Conservation (phyloP, 2,329 filamentous ascomycete genomes). For the Talaromyces amestolkiae region DNA sequence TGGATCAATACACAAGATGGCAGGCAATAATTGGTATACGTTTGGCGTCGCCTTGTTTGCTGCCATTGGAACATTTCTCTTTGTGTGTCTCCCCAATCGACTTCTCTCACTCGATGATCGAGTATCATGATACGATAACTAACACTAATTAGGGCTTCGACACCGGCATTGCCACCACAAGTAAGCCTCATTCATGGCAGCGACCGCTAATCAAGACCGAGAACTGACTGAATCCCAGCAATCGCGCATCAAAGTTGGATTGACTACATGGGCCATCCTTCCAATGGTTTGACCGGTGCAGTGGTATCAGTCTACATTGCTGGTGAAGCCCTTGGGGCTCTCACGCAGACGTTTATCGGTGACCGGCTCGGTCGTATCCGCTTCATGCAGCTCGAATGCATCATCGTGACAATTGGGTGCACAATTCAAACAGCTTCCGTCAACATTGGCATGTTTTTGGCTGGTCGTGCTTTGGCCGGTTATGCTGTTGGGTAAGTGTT, state of each 20-base stretch:
- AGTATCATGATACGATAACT: conserved; percentile 5
- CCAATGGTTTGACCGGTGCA: conserved; percentile 55
- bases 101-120: not conserved
- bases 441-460: conserved; percentile 56
- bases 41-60: conserved; percentile 56
- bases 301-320: conserved; percentile 60
- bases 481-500: conserved; percentile 45
- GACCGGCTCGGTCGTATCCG: conserved; percentile 55
- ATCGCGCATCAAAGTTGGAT: conserved; percentile 62
- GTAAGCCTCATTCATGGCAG: conserved; percentile 30
- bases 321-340: conserved; percentile 56
- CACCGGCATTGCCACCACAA: conserved; percentile 60
- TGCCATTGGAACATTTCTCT: conserved; percentile 59
- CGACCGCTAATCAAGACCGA: not conserved
- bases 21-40: conserved; percentile 41
- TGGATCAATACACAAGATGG: conserved; percentile 10
- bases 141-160: conserved; percentile 51
- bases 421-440: conserved; percentile 55
- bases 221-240: conserved; percentile 32
- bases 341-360: conserved; percentile 54
- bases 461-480: conserved; percentile 50
- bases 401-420: conserved; percentile 55
- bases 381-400: conserved; percentile 55
- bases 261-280: conserved; percentile 57
- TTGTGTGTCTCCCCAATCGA: conserved; percentile 40